phyloP scores from a whole-genome alignment of 495 filamentous ascomycete species.

The Tirmania nivea region DNA sequence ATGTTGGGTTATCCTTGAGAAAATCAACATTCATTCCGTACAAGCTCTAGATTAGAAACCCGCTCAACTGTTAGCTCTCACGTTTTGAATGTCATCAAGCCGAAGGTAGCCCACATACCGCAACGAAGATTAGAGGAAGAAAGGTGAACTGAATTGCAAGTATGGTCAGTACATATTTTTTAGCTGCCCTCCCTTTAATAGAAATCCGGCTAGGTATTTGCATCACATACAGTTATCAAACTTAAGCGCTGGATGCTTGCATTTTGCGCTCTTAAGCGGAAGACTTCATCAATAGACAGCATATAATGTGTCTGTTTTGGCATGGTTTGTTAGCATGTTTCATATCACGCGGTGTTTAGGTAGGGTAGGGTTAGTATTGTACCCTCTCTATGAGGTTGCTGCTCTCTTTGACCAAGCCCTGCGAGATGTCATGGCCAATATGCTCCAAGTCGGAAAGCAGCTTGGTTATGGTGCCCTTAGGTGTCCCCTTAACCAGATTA shows the following conservation, averaged over 20 bases:
- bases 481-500: no score
- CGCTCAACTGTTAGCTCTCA: background rate
- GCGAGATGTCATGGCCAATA: no score
- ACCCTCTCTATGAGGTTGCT: no score
- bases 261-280: constrained; percentile 9
- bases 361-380: no score
- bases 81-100: background rate
- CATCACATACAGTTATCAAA: constrained; percentile 12
- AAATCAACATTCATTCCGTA: constrained; percentile 3
- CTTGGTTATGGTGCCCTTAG: no score
- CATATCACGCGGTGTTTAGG: no score
- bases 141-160: constrained; percentile 10
- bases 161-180: background rate
- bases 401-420: no score
- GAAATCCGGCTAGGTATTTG: background rate
- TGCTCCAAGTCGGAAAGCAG: no score
- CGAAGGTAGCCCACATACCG: constrained; percentile 1
- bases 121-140: constrained; percentile 11
- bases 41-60: background rate
- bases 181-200: background rate
- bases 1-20: background rate
- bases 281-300: constrained; percentile 15
- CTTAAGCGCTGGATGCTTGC: constrained; percentile 12
- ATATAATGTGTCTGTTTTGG: constrained; percentile 6
- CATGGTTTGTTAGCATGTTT: no score